Evolutionary conservation across 163 green algal genomes (phyloP).

Genomic region (Picocystis sp.): DNA sequence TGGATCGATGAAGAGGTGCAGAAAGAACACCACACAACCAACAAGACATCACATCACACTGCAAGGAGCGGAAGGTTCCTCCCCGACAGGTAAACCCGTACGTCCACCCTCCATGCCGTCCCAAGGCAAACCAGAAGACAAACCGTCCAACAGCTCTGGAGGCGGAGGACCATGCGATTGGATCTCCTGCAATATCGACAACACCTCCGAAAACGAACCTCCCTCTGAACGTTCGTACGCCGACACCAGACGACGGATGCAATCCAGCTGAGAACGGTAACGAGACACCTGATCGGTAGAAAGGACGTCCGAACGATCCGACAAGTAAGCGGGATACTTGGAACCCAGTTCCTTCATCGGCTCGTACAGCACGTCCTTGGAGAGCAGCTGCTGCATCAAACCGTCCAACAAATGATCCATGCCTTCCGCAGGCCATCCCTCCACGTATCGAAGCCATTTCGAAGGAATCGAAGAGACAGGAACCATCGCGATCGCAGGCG

Average conservation of each 20-base stretch:
- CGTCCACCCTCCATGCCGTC: too few relatives aligned
- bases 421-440: too few relatives aligned
- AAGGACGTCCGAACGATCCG: slow-evolving; percentile 14
- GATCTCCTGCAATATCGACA: slow-evolving; percentile 24
- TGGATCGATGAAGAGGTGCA: too few relatives aligned
- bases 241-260: slow-evolving; percentile 7
- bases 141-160: background rate
- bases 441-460: too few relatives aligned
- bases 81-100: too few relatives aligned
- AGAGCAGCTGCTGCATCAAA: slow-evolving; percentile 71
- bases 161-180: slow-evolving; percentile 22
- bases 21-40: too few relatives aligned
- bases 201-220: slow-evolving; percentile 14
- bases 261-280: slow-evolving; percentile 16
- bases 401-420: slow-evolving; percentile 47
- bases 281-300: slow-evolving; percentile 10
- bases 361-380: slow-evolving; percentile 72
- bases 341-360: slow-evolving; percentile 42
- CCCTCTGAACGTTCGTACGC: slow-evolving; percentile 13
- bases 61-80: too few relatives aligned
- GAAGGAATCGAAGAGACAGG: too few relatives aligned
- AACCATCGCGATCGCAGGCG: too few relatives aligned
- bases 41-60: too few relatives aligned
- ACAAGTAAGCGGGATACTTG: slow-evolving; percentile 20
- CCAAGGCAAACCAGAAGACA: background rate